Percentiles rank a stretch among this genome's conserved stretches.
phyloP scores from a whole-genome alignment of 352 stramenopile genomes.

The Pythium dissimile region DNA sequence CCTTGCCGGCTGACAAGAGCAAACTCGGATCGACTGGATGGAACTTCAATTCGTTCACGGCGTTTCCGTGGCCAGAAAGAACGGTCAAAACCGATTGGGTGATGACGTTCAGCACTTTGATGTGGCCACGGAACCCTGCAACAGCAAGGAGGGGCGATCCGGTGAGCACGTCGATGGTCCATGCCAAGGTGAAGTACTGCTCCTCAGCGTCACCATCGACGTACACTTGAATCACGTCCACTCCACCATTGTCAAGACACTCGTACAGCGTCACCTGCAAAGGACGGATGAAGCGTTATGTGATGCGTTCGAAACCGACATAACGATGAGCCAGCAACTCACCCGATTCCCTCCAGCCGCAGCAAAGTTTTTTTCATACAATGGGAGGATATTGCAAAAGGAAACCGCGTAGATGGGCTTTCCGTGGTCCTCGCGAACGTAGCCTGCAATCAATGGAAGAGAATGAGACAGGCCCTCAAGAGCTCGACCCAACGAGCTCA shows the following conservation, averaged over 20 bases:
- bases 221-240: slow-evolving; percentile 81
- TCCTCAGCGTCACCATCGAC: slow-evolving; percentile 75
- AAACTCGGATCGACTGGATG: slow-evolving; percentile 88
- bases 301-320: not conserved
- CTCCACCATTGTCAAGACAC: slow-evolving; percentile 61
- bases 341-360: slow-evolving; percentile 69
- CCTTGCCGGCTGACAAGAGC: slow-evolving; percentile 89
- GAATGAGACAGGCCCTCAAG: not conserved
- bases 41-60: slow-evolving; percentile 92
- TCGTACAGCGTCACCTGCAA: slow-evolving; percentile 72
- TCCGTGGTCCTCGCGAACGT: slow-evolving; percentile 65
- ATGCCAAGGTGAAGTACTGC: slow-evolving; percentile 75
- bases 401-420: slow-evolving; percentile 76
- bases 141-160: slow-evolving; percentile 69
- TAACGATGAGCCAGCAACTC: slow-evolving; percentile 6
- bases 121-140: slow-evolving; percentile 65
- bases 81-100: slow-evolving; percentile 76
- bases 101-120: slow-evolving; percentile 83
- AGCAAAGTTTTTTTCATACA: slow-evolving; percentile 72
- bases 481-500: slow-evolving; percentile 1
- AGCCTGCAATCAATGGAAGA: slow-evolving; percentile 31
- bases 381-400: slow-evolving; percentile 65
- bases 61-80: slow-evolving; percentile 88
- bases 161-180: slow-evolving; percentile 70
- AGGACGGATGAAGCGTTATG: not conserved